Conservation (phyloP, 306 rosid species). For the Corylus heterophylla region DNA sequence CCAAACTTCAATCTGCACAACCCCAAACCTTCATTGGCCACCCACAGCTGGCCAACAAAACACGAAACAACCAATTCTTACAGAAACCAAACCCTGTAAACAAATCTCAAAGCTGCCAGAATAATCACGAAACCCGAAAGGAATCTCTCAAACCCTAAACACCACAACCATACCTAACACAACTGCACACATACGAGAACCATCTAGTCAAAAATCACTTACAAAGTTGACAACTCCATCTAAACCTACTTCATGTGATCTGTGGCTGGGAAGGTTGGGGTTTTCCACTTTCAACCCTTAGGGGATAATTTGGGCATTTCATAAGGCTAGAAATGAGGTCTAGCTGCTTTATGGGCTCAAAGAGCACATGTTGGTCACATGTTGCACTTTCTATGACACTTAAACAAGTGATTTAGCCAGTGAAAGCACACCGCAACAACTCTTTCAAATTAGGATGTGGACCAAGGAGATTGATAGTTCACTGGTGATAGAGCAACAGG, state of each 20-base stretch:
- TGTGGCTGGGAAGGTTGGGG: neutral
- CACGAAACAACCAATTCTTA: too few relatives aligned
- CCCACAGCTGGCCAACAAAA: too few relatives aligned
- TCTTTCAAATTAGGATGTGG: neutral
- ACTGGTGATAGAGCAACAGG: neutral
- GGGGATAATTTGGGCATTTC: neutral
- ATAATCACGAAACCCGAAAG: neutral
- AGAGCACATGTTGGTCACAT: neutral
- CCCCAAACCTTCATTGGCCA: too few relatives aligned
- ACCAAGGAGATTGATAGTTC: too few relatives aligned
- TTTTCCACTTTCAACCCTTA: neutral
- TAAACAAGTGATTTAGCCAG: too few relatives aligned
- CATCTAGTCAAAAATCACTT: neutral
- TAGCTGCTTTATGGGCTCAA: neutral
- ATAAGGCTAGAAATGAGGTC: neutral
- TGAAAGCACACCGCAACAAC: neutral
- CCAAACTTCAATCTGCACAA: too few relatives aligned
- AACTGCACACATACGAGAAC: neutral
- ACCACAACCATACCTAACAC: neutral
- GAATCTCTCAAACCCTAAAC: neutral
- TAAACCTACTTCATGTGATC: neutral
- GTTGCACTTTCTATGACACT: neutral
- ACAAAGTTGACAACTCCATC: neutral
- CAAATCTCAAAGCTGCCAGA: neutral
- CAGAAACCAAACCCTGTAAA: too few relatives aligned